Percentiles rank a stretch among this genome's conserved stretches.
phyloP scores from a whole-genome alignment of 805 yeast species.

The Ogataea trehaloabstinens region DNA sequence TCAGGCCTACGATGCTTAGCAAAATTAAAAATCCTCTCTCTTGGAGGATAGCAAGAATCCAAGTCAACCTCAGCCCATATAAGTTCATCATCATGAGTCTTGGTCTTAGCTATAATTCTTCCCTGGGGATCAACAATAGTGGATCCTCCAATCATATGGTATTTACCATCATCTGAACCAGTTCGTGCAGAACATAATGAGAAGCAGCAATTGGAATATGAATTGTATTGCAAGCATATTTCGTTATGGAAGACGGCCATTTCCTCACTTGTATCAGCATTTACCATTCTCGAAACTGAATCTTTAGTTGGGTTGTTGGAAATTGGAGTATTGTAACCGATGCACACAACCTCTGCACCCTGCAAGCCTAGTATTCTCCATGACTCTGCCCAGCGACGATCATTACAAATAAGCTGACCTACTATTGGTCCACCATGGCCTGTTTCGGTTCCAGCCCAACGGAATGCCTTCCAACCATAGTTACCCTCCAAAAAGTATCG shows the following conservation, averaged over 20 bases:
- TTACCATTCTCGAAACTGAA: conserved; percentile 1
- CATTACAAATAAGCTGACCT: conserved; percentile 38
- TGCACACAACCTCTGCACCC: conserved; percentile 36
- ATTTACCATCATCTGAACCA: conserved; percentile 11
- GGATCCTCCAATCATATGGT: conserved; percentile 11
- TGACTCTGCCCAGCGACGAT: conserved; percentile 40
- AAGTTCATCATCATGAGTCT: conserved; percentile 10
- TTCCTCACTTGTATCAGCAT: background rate
- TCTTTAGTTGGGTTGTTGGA: conserved; percentile 4
- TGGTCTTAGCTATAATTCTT: conserved; percentile 7
- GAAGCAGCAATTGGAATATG: conserved; percentile 9
- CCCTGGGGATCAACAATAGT: conserved; percentile 9
- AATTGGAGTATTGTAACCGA: conserved; percentile 36
- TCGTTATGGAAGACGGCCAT: conserved; percentile 9
- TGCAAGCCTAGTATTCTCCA: conserved; percentile 38
- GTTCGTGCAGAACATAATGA: conserved; percentile 8
- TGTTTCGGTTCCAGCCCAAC: conserved; percentile 21
- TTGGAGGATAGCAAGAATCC: conserved; percentile 6
- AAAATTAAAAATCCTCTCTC: conserved; percentile 8
- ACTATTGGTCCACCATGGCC: conserved; percentile 27
- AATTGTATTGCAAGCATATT: conserved; percentile 9
- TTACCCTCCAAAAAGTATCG: conserved; percentile 36
- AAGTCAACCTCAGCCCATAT: conserved; percentile 10
- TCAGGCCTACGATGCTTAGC: conserved; percentile 11
- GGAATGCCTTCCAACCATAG: conserved; percentile 33